Evolutionary conservation across 2,329 filamentous ascomycete genomes (phyloP).

Genomic region (Shiraia sp.): DNA sequence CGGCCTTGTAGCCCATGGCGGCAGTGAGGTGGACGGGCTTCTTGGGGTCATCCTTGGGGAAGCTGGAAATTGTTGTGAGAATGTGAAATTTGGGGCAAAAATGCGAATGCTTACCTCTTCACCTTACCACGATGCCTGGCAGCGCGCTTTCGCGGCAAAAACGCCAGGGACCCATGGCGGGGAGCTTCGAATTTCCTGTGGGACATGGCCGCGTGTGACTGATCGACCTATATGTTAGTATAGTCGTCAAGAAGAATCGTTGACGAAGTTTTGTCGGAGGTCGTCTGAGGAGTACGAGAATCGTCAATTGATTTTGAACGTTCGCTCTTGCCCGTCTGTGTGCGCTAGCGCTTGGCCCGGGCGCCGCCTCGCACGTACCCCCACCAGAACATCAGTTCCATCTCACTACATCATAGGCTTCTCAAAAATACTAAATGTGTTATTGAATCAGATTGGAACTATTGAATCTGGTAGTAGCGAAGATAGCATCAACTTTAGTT

Average conservation of each 20-base stretch:
- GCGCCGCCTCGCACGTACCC: too few relatives aligned
- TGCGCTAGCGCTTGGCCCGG: too few relatives aligned
- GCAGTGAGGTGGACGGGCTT: slow-evolving; percentile 99
- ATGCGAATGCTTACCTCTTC: slow-evolving; percentile 79
- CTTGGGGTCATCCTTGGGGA: slow-evolving; percentile 99
- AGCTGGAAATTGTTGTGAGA: slow-evolving; percentile 60
- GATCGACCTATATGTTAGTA: slow-evolving; percentile 43
- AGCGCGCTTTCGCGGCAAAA: slow-evolving; percentile 75
- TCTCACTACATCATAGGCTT: too few relatives aligned
- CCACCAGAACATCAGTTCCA: too few relatives aligned
- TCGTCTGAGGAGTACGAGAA: too few relatives aligned
- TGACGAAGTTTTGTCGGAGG: slow-evolving; percentile 7
- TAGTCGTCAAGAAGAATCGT: slow-evolving; percentile 28
- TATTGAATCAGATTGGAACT: too few relatives aligned
- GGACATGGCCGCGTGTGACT: slow-evolving; percentile 50
- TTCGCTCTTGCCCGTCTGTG: too few relatives aligned
- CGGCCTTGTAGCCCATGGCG: slow-evolving; percentile 99
- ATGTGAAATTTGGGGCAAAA: slow-evolving; percentile 16
- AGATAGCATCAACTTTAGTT: too few relatives aligned
- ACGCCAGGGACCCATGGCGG: slow-evolving; percentile 78
- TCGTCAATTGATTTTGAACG: background rate
- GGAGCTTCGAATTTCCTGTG: slow-evolving; percentile 82
- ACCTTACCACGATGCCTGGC: slow-evolving; percentile 95
- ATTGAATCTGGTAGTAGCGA: too few relatives aligned
- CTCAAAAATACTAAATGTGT: too few relatives aligned